Evolutionary conservation across 352 stramenopile species (phyloP).

Genomic region (Phytophthora aleatoria): DNA sequence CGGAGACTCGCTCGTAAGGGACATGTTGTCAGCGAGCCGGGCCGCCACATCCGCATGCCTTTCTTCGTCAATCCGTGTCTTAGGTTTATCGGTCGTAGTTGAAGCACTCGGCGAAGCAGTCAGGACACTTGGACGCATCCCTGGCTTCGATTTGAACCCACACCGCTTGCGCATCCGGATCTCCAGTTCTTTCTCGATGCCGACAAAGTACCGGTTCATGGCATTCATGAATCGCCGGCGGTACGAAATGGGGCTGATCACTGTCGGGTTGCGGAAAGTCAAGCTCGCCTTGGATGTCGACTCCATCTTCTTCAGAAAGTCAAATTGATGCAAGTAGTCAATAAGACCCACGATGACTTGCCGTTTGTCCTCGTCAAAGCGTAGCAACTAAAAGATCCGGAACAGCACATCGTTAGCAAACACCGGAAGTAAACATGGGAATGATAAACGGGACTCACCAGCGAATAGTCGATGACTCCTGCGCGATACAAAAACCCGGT

Average conservation of each 20-base stretch:
- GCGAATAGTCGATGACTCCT: slow-evolving; percentile 87
- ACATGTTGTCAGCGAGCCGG: slow-evolving; percentile 39
- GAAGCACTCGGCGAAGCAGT: slow-evolving; percentile 1
- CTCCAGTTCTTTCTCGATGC: slow-evolving; percentile 78
- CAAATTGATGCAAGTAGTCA: slow-evolving; percentile 89
- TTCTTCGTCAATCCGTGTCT: slow-evolving; percentile 23
- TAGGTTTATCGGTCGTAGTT: slow-evolving; percentile 4
- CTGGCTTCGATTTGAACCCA: slow-evolving; percentile 33
- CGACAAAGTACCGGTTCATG: slow-evolving; percentile 83
- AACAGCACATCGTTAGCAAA: slow-evolving; percentile 6
- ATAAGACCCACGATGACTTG: slow-evolving; percentile 82
- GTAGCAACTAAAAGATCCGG: slow-evolving; percentile 52
- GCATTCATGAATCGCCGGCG: slow-evolving; percentile 82
- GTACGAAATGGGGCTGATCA: slow-evolving; percentile 85
- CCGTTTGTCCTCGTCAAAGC: slow-evolving; percentile 82
- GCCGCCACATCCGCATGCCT: slow-evolving; percentile 36
- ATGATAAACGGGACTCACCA: slow-evolving; percentile 48
- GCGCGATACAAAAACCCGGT: slow-evolving; percentile 73
- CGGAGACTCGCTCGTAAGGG: slow-evolving; percentile 30
- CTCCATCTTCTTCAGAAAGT: slow-evolving; percentile 91
- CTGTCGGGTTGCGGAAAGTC: slow-evolving; percentile 83
- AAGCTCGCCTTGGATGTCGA: slow-evolving; percentile 86
- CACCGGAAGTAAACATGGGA: slow-evolving; percentile 2
- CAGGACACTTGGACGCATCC: slow-evolving; percentile 2
- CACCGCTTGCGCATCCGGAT: slow-evolving; percentile 66